These are phyloP conservation scores for Carex arenaria DNA, from an alignment of 202 grass and related monocot species.

Conservation along the genomic window DNA sequence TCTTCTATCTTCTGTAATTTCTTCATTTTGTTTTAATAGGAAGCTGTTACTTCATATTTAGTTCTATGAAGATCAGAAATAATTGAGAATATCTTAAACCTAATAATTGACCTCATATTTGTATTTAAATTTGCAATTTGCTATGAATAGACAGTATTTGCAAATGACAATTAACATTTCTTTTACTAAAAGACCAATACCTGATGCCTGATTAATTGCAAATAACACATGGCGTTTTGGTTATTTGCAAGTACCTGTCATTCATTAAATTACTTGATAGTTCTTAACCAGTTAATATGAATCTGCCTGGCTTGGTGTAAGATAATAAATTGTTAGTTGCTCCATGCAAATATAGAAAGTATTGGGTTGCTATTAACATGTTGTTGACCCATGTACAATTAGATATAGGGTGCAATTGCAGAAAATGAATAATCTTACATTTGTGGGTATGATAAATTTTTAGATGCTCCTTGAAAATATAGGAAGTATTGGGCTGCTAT, in stretches of 20 bases:
- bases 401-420: not conserved
- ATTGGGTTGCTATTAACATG: not conserved
- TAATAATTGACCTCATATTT: not conserved
- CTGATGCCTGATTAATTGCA: not conserved
- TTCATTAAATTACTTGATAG: not conserved
- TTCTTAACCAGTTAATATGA: not conserved
- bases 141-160: not conserved
- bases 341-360: not conserved
- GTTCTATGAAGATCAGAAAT: not conserved
- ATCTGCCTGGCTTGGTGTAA: not conserved
- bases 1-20: slow-evolving; percentile 25
- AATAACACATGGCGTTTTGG: not conserved
- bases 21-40: slow-evolving; percentile 4
- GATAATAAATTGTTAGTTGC: not conserved
- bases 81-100: not conserved
- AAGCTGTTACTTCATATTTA: slow-evolving; percentile 7
- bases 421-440: not conserved
- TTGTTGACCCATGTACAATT: not conserved
- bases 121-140: slow-evolving; percentile 1
- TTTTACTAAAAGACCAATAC: not conserved
- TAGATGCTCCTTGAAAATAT: not conserved
- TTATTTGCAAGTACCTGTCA: not conserved
- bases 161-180: not conserved
- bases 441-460: not conserved
- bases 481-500: not conserved